Percentiles rank a stretch among this genome's conserved stretches.
Evolutionary conservation across 2,329 filamentous ascomycete genomes (phyloP).

Genomic region (Knufia fluminis): DNA sequence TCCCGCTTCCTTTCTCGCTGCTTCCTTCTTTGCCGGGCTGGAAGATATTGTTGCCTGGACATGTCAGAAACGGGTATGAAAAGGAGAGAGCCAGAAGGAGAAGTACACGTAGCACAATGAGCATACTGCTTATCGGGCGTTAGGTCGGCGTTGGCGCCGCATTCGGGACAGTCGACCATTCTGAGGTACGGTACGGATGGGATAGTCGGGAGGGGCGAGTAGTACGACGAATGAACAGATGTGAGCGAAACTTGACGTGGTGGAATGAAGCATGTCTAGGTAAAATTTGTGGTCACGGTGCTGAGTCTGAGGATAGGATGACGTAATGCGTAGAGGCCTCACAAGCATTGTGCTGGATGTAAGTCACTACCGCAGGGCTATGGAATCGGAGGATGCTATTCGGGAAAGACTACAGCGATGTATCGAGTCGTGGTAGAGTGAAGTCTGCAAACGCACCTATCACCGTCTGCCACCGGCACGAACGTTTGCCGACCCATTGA

Average conservation of each 20-base stretch:
- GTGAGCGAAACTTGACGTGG: neutral
- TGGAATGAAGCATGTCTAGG: neutral
- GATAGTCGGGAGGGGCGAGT: neutral
- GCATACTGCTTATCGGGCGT: constrained; percentile 20
- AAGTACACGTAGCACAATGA: constrained; percentile 21
- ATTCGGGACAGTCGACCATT: constrained; percentile 19
- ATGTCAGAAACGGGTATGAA: neutral
- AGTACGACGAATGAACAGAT: neutral
- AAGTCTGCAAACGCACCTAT: neutral
- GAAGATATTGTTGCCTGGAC: constrained; percentile 9
- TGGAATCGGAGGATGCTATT: too few species aligned
- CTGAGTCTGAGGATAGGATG: neutral
- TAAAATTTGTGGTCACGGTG: neutral
- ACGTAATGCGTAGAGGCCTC: neutral
- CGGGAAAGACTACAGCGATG: too few species aligned
- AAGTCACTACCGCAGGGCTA: too few species aligned
- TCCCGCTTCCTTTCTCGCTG: constrained; percentile 1
- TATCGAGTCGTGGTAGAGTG: too few species aligned
- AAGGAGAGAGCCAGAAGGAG: neutral
- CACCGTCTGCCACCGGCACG: neutral
- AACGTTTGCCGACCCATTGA: neutral
- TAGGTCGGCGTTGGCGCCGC: constrained; percentile 18
- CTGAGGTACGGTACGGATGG: too few species aligned
- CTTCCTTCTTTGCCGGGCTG: constrained; percentile 4
- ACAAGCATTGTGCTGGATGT: neutral